Percentiles rank a stretch among this genome's conserved stretches.
Conservation (phyloP, 208 protist genomes). For the Endotrypanum monterogeii region DNA sequence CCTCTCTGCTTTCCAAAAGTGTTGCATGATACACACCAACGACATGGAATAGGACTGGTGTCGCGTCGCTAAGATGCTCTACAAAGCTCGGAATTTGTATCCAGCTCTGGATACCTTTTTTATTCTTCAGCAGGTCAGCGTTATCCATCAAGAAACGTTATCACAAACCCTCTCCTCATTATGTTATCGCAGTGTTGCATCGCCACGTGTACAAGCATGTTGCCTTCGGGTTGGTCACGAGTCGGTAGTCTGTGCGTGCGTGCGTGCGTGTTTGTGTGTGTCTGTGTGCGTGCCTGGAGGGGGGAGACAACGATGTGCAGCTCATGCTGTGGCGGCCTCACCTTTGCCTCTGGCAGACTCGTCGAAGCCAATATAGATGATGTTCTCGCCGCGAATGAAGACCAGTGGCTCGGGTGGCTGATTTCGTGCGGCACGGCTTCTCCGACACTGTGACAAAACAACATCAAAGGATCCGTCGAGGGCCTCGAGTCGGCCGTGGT, state of each 20-base stretch:
- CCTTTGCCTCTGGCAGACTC: not conserved
- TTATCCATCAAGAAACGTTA: no score
- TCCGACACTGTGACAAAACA: slow-evolving; percentile 40
- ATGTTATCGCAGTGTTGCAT: no score
- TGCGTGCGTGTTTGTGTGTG: not conserved
- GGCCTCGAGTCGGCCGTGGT: slow-evolving; percentile 54
- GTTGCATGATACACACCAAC: not conserved
- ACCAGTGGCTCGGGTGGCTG: slow-evolving; percentile 22
- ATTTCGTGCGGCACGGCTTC: slow-evolving; percentile 4
- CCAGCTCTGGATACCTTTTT: not conserved
- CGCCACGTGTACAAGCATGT: no score
- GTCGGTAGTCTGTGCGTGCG: not conserved
- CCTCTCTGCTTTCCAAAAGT: not conserved
- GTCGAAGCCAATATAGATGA: slow-evolving; percentile 78
- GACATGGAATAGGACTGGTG: not conserved
- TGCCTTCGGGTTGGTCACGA: no score
- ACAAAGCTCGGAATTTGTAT: not conserved
- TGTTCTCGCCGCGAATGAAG: slow-evolving; percentile 78
- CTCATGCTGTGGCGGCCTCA: not conserved
- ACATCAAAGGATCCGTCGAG: slow-evolving; percentile 74
- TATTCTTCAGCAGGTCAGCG: no score
- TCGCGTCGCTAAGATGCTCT: not conserved
- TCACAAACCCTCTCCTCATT: no score
- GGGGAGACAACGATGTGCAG: not conserved
- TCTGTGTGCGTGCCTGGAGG: not conserved